Conservation (phyloP, 106 monocot species). For the Platanthera zijinensis region DNA sequence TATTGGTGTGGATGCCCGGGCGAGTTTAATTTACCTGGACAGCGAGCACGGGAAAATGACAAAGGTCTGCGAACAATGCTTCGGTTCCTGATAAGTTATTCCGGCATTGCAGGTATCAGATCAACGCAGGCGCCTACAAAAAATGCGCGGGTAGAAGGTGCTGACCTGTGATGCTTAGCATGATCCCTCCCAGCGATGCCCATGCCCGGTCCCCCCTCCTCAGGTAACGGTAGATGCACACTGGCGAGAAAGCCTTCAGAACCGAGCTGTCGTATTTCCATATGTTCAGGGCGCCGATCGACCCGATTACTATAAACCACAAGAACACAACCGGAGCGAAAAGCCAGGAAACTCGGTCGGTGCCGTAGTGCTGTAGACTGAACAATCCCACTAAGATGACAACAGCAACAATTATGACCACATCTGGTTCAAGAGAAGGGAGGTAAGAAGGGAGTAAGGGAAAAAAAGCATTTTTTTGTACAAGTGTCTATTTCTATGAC, state of each 20-base stretch:
- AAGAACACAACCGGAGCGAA: conserved; percentile 83
- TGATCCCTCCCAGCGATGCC: conserved; percentile 87
- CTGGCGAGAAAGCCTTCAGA: conserved; percentile 75
- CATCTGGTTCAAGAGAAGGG: conserved; percentile 34
- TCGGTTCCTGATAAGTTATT: conserved; percentile 37
- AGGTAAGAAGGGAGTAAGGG: neutral
- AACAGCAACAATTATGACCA: conserved; percentile 72
- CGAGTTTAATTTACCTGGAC: conserved; percentile 32
- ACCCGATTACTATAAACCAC: conserved; percentile 86
- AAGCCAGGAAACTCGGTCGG: conserved; percentile 80
- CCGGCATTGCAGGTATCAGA: neutral
- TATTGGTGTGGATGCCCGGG: neutral
- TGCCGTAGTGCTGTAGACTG: conserved; percentile 75
- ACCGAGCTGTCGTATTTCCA: conserved; percentile 66
- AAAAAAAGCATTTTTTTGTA: neutral
- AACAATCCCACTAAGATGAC: conserved; percentile 72
- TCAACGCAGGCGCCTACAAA: neutral
- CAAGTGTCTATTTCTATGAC: neutral
- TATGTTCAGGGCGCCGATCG: conserved; percentile 67
- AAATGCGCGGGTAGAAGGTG: neutral
- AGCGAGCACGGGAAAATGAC: conserved; percentile 55
- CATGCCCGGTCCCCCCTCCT: conserved; percentile 38
- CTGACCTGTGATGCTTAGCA: conserved; percentile 74
- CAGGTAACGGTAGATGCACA: conserved; percentile 68
- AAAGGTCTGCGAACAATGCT: conserved; percentile 65